Percentiles rank a stretch among this genome's conserved stretches.
Conservation (phyloP, 2,329 filamentous ascomycete species). For the Hymenoscyphus repandus region DNA sequence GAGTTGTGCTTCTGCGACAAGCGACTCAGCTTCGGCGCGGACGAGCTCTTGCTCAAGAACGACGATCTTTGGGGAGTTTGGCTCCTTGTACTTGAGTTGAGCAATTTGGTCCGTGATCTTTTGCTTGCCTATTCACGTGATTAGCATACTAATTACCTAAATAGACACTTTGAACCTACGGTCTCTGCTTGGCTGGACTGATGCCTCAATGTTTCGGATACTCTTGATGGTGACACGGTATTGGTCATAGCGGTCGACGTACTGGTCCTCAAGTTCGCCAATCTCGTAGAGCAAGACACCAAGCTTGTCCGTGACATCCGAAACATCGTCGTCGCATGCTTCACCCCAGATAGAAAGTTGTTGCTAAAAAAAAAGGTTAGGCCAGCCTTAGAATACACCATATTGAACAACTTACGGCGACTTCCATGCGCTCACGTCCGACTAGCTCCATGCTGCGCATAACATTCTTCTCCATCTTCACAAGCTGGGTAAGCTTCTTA, state of each 20-base stretch:
- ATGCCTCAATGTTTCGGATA: slow-evolving; percentile 97
- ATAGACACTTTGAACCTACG: slow-evolving; percentile 50
- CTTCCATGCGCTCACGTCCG: slow-evolving; percentile 94
- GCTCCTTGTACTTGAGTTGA: slow-evolving; percentile 99
- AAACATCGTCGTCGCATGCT: slow-evolving; percentile 91
- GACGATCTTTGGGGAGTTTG: slow-evolving; percentile 94
- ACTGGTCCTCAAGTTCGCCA: slow-evolving; percentile 93
- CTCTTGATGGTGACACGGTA: slow-evolving; percentile 99
- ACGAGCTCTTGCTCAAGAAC: slow-evolving; percentile 98
- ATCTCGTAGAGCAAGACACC: slow-evolving; percentile 91
- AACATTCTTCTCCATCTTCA: slow-evolving; percentile 99
- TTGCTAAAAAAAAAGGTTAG: slow-evolving; percentile 55
- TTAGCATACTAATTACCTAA: slow-evolving; percentile 15
- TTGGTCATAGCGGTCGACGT: slow-evolving; percentile 97
- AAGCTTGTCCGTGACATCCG: slow-evolving; percentile 97
- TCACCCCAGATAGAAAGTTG: slow-evolving; percentile 99
- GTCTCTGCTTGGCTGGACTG: slow-evolving; percentile 95
- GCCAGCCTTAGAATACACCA: not conserved
- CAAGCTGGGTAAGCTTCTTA: slow-evolving; percentile 94
- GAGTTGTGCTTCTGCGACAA: slow-evolving; percentile 94
- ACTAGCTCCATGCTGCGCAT: slow-evolving; percentile 98
- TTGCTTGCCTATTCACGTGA: slow-evolving; percentile 68
- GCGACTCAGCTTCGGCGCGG: slow-evolving; percentile 95
- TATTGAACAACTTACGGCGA: slow-evolving; percentile 66
- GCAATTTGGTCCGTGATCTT: slow-evolving; percentile 99